Evolutionary conservation across 2,329 filamentous ascomycete species (phyloP).

Genomic region (Stemphylium beticola): DNA sequence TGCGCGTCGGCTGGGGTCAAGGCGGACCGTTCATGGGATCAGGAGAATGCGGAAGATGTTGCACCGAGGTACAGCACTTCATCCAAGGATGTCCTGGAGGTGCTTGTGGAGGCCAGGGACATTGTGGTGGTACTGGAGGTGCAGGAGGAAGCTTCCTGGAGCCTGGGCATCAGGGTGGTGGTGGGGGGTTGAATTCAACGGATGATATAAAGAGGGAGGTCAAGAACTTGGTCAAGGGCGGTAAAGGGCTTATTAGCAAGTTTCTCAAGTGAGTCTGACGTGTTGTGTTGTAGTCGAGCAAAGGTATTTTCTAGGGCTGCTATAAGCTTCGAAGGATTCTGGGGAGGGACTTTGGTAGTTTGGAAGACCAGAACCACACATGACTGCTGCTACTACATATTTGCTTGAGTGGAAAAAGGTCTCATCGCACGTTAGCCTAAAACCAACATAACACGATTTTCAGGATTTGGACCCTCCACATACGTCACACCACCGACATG

Average conservation of each 20-base stretch:
- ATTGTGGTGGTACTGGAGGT: conserved; percentile 28
- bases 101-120: conserved; percentile 33
- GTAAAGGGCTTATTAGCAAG: conserved; percentile 35
- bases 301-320: no score
- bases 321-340: no score
- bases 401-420: no score
- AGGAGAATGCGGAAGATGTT: conserved; percentile 46
- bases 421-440: no score
- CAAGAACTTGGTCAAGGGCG: conserved; percentile 30
- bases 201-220: conserved; percentile 25
- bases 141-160: conserved; percentile 20
- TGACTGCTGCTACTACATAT: no score
- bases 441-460: no score
- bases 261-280: conserved; percentile 28
- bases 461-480: no score
- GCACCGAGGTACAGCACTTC: conserved; percentile 41
- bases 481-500: no score
- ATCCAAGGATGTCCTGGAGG: conserved; percentile 38
- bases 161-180: conserved; percentile 21
- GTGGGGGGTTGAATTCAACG: conserved; percentile 3
- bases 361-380: no score
- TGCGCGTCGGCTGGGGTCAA: conserved; percentile 49
- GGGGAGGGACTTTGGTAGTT: no score
- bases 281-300: neutral
- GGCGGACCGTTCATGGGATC: conserved; percentile 53